Percentiles rank a stretch among this genome's conserved stretches.
These are phyloP conservation scores for Termitomyces eurrhizus DNA, from an alignment of 768 basidiomycete species.

Conservation along the genomic window DNA sequence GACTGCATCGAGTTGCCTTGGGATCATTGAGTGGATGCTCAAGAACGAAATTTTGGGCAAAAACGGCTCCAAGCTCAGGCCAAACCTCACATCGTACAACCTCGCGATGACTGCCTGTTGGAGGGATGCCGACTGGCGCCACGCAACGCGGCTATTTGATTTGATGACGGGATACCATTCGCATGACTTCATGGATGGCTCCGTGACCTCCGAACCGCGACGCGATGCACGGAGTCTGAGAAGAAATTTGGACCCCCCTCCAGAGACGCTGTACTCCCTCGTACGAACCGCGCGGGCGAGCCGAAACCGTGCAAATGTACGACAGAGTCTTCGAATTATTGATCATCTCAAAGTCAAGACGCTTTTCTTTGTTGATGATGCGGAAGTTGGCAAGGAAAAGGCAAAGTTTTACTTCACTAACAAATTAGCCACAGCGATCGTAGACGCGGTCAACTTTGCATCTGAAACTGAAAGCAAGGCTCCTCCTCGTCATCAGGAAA, in stretches of 20 bases:
- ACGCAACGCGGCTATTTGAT: conserved; percentile 54
- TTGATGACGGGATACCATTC: conserved; percentile 67
- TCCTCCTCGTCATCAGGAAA: conserved; percentile 18
- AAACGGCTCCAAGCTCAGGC: conserved; percentile 44
- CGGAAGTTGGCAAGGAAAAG: conserved; percentile 25
- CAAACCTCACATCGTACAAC: conserved; percentile 50
- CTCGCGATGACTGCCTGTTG: conserved; percentile 63
- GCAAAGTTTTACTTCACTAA: conserved; percentile 36
- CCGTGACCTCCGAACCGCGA: conserved; percentile 31
- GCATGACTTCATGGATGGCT: conserved; percentile 51
- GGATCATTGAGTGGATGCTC: conserved; percentile 68
- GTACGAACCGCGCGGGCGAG: conserved; percentile 55
- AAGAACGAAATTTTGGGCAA: conserved; percentile 43
- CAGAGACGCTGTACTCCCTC: conserved; percentile 53
- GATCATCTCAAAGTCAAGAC: conserved; percentile 36
- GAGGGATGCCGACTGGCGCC: conserved; percentile 59
- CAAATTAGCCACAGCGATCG: conserved; percentile 46
- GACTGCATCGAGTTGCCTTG: conserved; percentile 47
- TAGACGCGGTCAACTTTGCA: conserved; percentile 36
- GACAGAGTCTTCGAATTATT: conserved; percentile 60
- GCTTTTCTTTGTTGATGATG: conserved; percentile 25
- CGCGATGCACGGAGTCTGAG: conserved; percentile 39
- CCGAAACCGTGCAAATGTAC: conserved; percentile 44
- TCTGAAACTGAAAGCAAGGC: conserved; percentile 19
- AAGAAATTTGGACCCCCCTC: conserved; percentile 42